A percentile compares a stretch with the other conserved stretches of the same genome.
Conservation (phyloP, 495 filamentous ascomycete genomes). For the Podospora pseudopauciseta region DNA sequence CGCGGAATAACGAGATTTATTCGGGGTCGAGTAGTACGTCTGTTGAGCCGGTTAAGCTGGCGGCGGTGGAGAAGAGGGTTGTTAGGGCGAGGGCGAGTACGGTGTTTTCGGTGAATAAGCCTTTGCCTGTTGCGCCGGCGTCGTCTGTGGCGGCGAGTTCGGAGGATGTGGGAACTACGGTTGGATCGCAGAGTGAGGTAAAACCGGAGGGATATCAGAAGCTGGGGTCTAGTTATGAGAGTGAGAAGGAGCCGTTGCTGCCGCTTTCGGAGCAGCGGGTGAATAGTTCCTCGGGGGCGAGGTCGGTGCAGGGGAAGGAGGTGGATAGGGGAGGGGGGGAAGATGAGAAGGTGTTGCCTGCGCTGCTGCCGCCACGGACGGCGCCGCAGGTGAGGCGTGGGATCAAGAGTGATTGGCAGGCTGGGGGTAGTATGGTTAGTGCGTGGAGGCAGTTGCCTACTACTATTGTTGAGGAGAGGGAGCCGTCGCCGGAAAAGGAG, state of each 20-base stretch:
- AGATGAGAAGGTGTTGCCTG: conserved; percentile 15
- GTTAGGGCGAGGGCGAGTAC: conserved; percentile 14
- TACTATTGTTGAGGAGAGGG: conserved; percentile 34
- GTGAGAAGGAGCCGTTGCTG: background rate
- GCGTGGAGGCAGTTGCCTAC: conserved; percentile 14
- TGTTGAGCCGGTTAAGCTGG: background rate
- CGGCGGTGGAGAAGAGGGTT: background rate
- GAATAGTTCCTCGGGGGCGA: background rate
- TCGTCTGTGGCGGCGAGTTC: background rate
- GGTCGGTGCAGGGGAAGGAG: background rate
- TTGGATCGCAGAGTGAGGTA: background rate
- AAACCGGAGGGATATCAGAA: background rate
- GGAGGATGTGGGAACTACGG: background rate
- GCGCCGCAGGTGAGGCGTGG: conserved; percentile 16
- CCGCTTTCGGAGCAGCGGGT: background rate
- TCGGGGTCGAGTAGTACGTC: background rate
- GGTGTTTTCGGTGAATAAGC: conserved; percentile 14
- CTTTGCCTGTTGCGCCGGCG: conserved; percentile 13
- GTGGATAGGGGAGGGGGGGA: background rate
- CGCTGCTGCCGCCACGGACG: background rate
- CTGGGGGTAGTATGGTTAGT: background rate
- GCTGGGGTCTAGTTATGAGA: background rate
- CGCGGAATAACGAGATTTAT: background rate
- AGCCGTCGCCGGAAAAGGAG: conserved; percentile 21
- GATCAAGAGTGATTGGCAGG: conserved; percentile 13